Conservation (phyloP, 805 yeast species). For the Aciculoconidium aculeatum region DNA sequence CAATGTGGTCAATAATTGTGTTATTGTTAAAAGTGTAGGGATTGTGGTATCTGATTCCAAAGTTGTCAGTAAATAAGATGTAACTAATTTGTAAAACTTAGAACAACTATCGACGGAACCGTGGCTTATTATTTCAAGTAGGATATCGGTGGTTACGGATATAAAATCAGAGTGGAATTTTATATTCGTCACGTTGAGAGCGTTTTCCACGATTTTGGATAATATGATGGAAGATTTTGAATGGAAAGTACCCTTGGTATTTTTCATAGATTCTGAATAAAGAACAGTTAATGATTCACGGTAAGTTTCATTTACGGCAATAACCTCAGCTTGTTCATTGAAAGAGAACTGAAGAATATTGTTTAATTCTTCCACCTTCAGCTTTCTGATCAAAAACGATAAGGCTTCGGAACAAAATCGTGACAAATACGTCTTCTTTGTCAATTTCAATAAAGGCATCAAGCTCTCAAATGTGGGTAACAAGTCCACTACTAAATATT, state of each 20-base stretch:
- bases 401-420: conserved; percentile 89
- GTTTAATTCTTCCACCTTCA: conserved; percentile 42
- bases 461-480: conserved; percentile 63
- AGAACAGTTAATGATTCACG: conserved; percentile 54
- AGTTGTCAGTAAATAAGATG: conserved; percentile 13
- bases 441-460: conserved; percentile 55
- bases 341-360: conserved; percentile 42
- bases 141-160: conserved; percentile 49
- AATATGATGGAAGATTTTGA: conserved; percentile 58
- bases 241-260: conserved; percentile 68
- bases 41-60: conserved; percentile 6
- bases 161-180: conserved; percentile 7
- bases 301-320: conserved; percentile 41
- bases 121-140: conserved; percentile 48
- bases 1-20: conserved; percentile 42
- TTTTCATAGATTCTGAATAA: conserved; percentile 67
- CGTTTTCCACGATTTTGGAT: conserved; percentile 34
- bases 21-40: conserved; percentile 12
- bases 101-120: conserved; percentile 44
- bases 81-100: conserved; percentile 35
- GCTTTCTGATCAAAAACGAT: conserved; percentile 74
- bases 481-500: conserved; percentile 55
- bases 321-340: conserved; percentile 22
- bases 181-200: conserved; percentile 8
- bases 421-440: conserved; percentile 56